Evolutionary conservation across 768 basidiomycete species (phyloP), one percentile per base, ranked within the genome.

Genomic region (Stropharia rugosoannulata): DNA sequence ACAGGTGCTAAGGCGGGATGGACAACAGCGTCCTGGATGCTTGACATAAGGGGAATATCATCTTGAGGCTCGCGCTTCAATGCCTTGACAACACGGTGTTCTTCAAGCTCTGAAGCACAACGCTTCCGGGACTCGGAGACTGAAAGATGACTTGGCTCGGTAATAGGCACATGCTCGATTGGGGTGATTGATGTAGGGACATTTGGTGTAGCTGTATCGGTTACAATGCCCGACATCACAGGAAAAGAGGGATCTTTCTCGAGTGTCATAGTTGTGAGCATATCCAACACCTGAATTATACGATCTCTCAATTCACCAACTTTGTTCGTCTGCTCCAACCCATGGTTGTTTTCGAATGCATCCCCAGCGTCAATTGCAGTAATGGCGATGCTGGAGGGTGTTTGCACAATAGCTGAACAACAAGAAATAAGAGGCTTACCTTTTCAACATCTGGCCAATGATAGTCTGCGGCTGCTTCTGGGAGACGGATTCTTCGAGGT

Each of bases 321-420:
- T 62, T 79, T 80, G 27, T 66, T 74, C 39, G 74, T 74, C 5
- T 80, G 80, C 61, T 80, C 78, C 7, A 73, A 57, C 48, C 75
- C 75, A 59, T 81, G 77, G n/a, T 63, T 66, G 70, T 78, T 66
- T 59, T 72, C 66, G 58, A 80, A 85, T 35, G 79, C 78, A 38
- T 75, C 74, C 40, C 77, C 80, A 41, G 83, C 85, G 42, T 81
- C 80, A 51, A 78, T 75, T 38, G 85, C 84, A 13, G 83, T 84
- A 52, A 80, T 76, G 40, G 80, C 82, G 60, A 87, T 85, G 67
- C 86, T 87, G 63, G 56, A 49, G 40, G 59, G 52, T 50, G 42
- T 42, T 41, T 56, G 58, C 55, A 50, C 64, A 57, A 58, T 54
- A 59, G 56, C 64, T 55, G 57, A 36, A 38, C 49, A 52, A 22